Evolutionary conservation across 257 asterid genomes (phyloP).

Genomic region (Coffea eugenioides): DNA sequence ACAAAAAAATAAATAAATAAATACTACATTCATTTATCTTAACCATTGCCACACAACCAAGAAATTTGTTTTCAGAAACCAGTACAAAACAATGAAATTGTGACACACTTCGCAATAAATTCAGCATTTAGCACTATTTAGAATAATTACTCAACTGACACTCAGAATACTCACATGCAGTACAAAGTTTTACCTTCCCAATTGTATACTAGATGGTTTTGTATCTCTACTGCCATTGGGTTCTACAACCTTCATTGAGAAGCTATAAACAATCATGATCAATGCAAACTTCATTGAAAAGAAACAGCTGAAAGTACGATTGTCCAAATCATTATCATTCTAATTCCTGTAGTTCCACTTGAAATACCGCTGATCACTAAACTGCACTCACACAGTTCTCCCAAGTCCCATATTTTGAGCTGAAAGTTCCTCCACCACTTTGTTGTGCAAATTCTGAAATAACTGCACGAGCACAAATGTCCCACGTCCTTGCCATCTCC

Average conservation of each 20-base stretch:
- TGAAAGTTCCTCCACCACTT: conserved; percentile 83
- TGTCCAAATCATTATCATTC: background rate
- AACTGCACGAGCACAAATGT: conserved; percentile 64
- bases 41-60: no score
- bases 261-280: background rate
- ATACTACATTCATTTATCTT: no score
- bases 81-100: no score
- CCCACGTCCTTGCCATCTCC: conserved; percentile 86
- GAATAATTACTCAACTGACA: background rate
- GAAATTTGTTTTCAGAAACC: no score
- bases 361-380: background rate
- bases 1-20: no score
- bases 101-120: no score
- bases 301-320: no score
- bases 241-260: background rate
- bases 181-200: background rate
- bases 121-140: background rate
- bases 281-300: background rate
- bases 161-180: no score
- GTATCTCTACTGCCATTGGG: background rate
- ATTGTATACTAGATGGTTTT: background rate
- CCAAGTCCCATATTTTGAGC: conserved; percentile 84
- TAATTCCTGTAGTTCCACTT: background rate
- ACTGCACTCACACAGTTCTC: conserved; percentile 56
- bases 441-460: conserved; percentile 66